These are phyloP conservation scores for Dinochytrium kinnereticum DNA, from an alignment of 371 early-diverging fungal genomes.

Conservation along the genomic window DNA sequence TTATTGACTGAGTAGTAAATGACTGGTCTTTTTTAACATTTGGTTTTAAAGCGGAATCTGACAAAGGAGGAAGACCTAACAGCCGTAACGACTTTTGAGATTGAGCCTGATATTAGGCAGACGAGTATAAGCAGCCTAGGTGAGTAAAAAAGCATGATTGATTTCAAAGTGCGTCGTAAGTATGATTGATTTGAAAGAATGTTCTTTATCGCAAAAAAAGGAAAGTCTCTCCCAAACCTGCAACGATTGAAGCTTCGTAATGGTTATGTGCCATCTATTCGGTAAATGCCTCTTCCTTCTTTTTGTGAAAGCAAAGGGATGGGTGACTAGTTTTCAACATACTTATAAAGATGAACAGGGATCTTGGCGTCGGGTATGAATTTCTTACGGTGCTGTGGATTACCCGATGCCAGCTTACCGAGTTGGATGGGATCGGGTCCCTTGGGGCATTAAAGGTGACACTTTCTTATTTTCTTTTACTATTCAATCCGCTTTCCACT, in stretches of 20 bases:
- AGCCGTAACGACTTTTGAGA: slow-evolving; percentile 38
- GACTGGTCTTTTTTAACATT: background rate
- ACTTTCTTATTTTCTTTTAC: background rate
- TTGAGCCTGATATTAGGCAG: slow-evolving; percentile 45
- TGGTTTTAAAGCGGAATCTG: slow-evolving; percentile 21
- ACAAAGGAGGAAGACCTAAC: slow-evolving; percentile 33
- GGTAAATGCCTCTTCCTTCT: background rate
- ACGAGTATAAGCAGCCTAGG: slow-evolving; percentile 45
- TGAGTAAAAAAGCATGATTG: slow-evolving; percentile 3
- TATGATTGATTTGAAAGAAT: background rate
- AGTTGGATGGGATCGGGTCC: slow-evolving; percentile 48
- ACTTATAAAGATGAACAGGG: no score
- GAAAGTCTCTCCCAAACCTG: slow-evolving; percentile 32
- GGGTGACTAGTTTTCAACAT: no score
- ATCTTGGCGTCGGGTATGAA: slow-evolving; percentile 47
- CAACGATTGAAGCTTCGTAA: slow-evolving; percentile 38
- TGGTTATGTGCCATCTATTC: slow-evolving; percentile 30
- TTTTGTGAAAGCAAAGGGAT: no score
- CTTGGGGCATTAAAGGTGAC: slow-evolving; percentile 21
- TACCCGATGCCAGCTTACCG: slow-evolving; percentile 41
- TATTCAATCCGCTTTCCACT: no score
- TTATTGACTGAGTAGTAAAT: background rate
- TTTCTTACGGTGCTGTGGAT: slow-evolving; percentile 49
- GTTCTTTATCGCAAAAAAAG: background rate
- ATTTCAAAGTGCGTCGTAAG: background rate